Percentiles rank a stretch among this genome's conserved stretches.
These are phyloP conservation scores for Chytriomyces confervae DNA, from an alignment of 192 early-diverging fungal genomes.

Conservation along the genomic window DNA sequence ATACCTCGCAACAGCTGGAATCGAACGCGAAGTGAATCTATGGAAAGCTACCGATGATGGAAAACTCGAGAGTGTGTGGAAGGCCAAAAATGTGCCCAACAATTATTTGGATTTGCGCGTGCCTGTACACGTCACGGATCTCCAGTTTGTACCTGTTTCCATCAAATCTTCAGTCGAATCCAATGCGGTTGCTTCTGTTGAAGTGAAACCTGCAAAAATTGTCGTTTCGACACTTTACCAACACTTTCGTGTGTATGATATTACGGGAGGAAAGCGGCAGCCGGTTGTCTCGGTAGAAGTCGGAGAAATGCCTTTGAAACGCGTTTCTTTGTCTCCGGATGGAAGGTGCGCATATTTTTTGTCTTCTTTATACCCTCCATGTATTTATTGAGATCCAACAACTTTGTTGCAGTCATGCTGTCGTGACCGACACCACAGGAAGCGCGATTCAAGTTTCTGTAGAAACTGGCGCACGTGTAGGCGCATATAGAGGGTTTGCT, in stretches of 20 bases:
- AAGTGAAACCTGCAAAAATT: slow-evolving; percentile 59
- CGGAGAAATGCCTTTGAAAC: slow-evolving; percentile 72
- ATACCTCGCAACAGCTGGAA: slow-evolving; percentile 83
- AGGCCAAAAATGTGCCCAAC: slow-evolving; percentile 82
- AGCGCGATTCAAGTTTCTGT: slow-evolving; percentile 36
- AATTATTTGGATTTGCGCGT: slow-evolving; percentile 82
- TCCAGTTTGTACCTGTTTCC: slow-evolving; percentile 65
- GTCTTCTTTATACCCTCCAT: neutral
- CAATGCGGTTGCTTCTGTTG: slow-evolving; percentile 14
- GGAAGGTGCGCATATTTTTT: slow-evolving; percentile 62
- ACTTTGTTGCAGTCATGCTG: slow-evolving; percentile 30
- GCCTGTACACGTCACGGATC: slow-evolving; percentile 87
- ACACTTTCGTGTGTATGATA: slow-evolving; percentile 85
- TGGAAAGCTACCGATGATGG: slow-evolving; percentile 60
- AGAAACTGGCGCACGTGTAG: slow-evolving; percentile 39
- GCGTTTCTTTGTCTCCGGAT: slow-evolving; percentile 40
- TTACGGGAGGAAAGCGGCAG: slow-evolving; percentile 63
- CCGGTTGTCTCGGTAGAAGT: slow-evolving; percentile 73
- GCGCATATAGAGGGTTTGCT: slow-evolving; percentile 43
- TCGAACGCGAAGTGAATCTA: slow-evolving; percentile 81
- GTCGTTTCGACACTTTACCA: slow-evolving; percentile 70
- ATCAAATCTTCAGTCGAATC: neutral
- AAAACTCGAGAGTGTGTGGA: slow-evolving; percentile 67
- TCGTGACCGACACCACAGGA: slow-evolving; percentile 52
- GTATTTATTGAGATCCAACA: neutral